Conservation (phyloP, 1,139 yeast species). For the Yamadazyma epiphylla region DNA sequence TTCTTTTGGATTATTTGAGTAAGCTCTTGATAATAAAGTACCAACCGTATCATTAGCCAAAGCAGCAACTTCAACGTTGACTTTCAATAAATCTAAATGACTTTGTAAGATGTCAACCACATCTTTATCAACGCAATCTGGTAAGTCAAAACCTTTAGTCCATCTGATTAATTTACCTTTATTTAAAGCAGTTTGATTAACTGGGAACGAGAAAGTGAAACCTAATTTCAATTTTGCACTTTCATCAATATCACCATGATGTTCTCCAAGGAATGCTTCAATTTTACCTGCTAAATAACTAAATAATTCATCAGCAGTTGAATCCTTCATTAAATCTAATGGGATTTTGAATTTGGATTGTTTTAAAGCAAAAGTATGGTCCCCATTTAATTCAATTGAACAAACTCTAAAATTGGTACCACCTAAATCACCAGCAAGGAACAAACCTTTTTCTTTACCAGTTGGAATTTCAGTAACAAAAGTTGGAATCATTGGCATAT, state of each 20-base stretch:
- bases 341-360: conserved; percentile 79
- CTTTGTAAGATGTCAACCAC: conserved; percentile 69
- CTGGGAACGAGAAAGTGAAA: conserved; percentile 91
- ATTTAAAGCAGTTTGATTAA: conserved; percentile 74
- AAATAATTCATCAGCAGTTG: conserved; percentile 55
- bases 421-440: conserved; percentile 81
- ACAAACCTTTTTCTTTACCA: conserved; percentile 76
- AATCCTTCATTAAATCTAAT: conserved; percentile 58
- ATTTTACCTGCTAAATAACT: conserved; percentile 70
- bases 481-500: conserved; percentile 87
- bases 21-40: conserved; percentile 82
- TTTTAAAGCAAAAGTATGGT: conserved; percentile 67
- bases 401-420: conserved; percentile 91
- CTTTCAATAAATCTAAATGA: conserved; percentile 53
- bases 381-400: conserved; percentile 74
- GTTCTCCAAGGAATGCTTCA: conserved; percentile 54
- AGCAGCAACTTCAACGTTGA: conserved; percentile 78
- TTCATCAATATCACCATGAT: conserved; percentile 47
- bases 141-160: conserved; percentile 91
- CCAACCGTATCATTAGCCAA: conserved; percentile 95
- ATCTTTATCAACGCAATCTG: conserved; percentile 80
- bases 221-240: conserved; percentile 61
- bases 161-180: conserved; percentile 82
- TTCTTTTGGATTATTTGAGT: conserved; percentile 54
- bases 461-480: conserved; percentile 76